Evolutionary conservation across 805 yeast species (phyloP), one percentile per base, ranked within the genome.

Genomic region (Barnettozyma salicaria): DNA sequence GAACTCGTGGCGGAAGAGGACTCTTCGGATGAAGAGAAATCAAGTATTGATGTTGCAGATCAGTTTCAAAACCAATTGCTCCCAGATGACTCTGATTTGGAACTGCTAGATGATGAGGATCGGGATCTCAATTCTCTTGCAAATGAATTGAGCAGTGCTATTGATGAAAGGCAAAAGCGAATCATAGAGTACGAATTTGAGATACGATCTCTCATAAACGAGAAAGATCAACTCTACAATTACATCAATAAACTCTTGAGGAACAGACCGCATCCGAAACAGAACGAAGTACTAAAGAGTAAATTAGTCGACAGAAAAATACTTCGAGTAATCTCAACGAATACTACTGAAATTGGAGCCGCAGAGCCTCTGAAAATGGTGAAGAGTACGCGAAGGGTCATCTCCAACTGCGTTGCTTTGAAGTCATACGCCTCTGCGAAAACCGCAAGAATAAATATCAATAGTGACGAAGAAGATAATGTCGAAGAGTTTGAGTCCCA

Each of bases 291-390:
- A 1, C 39, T 54, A n/a, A 54, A 54, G 20, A 32, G 41, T 19
- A 54, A 54, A 28, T 36, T 52, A 29, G 55, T 54, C 7, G 40
- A 30, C 6, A 42, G 59, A 22, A 50, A 46, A 31, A 54, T 54
- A 12, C 25, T 54, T 3, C 36, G 59, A 32, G 45, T 50, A 4
- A 48, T 37, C 1, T 52, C 56, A 1, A 24, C 37, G 18, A 36
- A 34, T 18, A n/a, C 24, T 7, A 24, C 11, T 9, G 20, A 19
- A 22, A 18, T 14, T 14, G 7, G 18, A 14, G 6, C 18, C 12
- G 2, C 17, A n/a, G 20, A 14, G 14, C 20, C 10, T 11, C 7
- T 19, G 17, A 27, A 27, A 9, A 27, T 19, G 9, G 27, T 11
- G 26, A 21, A 31, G 27, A 19, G 13, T 30, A 26, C 16, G 20